phyloP scores from a whole-genome alignment of 768 basidiomycete genomes.

The Phylloporus sp. region DNA sequence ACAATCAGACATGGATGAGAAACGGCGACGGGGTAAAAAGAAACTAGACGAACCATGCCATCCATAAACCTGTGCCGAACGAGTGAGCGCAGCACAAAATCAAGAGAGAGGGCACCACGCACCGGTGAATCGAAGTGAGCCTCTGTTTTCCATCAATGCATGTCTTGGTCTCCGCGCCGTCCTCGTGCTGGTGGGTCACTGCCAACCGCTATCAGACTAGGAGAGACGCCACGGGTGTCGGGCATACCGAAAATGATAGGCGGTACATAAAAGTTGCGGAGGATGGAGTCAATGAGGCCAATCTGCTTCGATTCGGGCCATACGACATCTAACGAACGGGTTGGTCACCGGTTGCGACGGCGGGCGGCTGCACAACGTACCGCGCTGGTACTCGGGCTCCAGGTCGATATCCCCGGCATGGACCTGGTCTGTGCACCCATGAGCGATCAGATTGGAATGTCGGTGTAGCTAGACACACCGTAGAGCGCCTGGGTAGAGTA shows the following conservation, averaged over 20 bases:
- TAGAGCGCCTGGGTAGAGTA: slow-evolving; percentile 62
- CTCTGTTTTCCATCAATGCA: slow-evolving; percentile 84
- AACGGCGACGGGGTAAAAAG: neutral
- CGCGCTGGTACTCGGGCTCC: slow-evolving; percentile 78
- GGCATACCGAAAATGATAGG: slow-evolving; percentile 70
- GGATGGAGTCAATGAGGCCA: slow-evolving; percentile 71
- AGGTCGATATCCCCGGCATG: slow-evolving; percentile 60
- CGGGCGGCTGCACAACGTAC: slow-evolving; percentile 31
- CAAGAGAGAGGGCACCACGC: slow-evolving; percentile 19
- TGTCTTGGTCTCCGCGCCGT: slow-evolving; percentile 62
- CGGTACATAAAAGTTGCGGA: slow-evolving; percentile 77
- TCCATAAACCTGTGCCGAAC: slow-evolving; percentile 53
- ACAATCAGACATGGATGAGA: slow-evolving; percentile 7
- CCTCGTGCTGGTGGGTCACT: slow-evolving; percentile 50
- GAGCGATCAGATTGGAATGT: neutral
- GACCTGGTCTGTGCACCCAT: slow-evolving; percentile 52
- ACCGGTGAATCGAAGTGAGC: slow-evolving; percentile 70
- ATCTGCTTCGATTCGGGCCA: slow-evolving; percentile 77
- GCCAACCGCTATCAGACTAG: slow-evolving; percentile 11
- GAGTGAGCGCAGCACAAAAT: neutral
- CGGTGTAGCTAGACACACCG: slow-evolving; percentile 30
- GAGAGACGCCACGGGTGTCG: neutral
- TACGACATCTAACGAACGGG: slow-evolving; percentile 53
- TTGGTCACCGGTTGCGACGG: neutral
- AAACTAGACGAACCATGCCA: slow-evolving; percentile 50